A percentile compares a stretch with the other conserved stretches of the same genome.
phyloP scores from a whole-genome alignment of 83 land plant genomes.

The Diphasiastrum complanatum region DNA sequence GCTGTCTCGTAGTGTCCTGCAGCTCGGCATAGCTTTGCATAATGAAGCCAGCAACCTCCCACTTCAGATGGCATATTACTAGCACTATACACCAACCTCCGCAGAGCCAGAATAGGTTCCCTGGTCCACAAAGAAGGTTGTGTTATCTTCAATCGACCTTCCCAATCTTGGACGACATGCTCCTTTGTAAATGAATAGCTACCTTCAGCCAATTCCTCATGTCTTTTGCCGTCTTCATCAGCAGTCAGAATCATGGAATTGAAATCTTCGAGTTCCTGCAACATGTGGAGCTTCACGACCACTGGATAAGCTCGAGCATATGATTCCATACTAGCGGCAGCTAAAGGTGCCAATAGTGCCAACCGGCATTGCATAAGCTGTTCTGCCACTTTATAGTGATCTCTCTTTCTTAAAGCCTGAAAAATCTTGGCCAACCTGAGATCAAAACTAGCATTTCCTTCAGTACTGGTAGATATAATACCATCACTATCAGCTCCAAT shows the following conservation, averaged over 20 bases:
- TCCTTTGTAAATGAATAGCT: constrained; percentile 32
- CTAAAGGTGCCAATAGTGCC: constrained; percentile 79
- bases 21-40: constrained; percentile 91
- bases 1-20: constrained; percentile 99
- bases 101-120: constrained; percentile 86
- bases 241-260: constrained; percentile 40
- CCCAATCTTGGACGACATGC: constrained; percentile 63
- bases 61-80: constrained; percentile 63
- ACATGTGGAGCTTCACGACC: constrained; percentile 89
- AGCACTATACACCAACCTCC: constrained; percentile 67
- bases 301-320: constrained; percentile 85
- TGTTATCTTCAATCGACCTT: constrained; percentile 65
- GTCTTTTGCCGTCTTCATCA: constrained; percentile 37
- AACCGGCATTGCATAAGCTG: constrained; percentile 67
- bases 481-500: constrained; percentile 64
- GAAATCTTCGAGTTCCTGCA: constrained; percentile 84
- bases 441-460: constrained; percentile 72
- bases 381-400: constrained; percentile 56
- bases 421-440: constrained; percentile 77
- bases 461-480: constrained; percentile 39
- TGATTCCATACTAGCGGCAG: constrained; percentile 99
- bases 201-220: constrained; percentile 20
- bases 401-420: constrained; percentile 72
- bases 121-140: constrained; percentile 95
- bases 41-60: constrained; percentile 94